Base-by-base conservation (phyloP, 495 filamentous ascomycete species). In the Aspergillus hancockii region DNA sequence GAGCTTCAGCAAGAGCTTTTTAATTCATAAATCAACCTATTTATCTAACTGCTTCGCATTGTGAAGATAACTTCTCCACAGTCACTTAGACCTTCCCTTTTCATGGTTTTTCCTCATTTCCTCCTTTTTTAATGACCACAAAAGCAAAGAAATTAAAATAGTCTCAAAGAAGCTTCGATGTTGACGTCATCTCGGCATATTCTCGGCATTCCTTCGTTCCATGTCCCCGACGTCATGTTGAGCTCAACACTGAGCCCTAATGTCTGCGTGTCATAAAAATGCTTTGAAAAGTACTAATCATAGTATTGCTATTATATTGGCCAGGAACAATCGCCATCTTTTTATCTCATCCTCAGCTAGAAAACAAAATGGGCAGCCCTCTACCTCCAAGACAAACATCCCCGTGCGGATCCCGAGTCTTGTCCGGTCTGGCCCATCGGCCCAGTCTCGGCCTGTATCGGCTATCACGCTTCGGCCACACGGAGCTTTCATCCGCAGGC, bases 401-500 rank as follows among this genome's bases (percentile, higher is more conserved):
- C 19, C 43, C 43, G 8, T 51, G 43, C 49, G 1, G 52, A 45
- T 34, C 36, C 65, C 62, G 62, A 64, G 54, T 16, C 23, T 52
- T 10, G n/a, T 40, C 65, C 62, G 60, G 60, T 58, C 62, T 58
- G 57, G 45, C 32, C 55, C 62, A 52, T 54, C 64, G 59, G 57
- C 40, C 57, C 61, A 68, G 66, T 64, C 62, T 65, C 65, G 67
- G 65, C 54, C 57, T 65, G 69, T 75, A 66, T 78, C 74, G 72
- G 74, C 55, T 73, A 75, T 59, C 25, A 49, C 16, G 18, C 43
- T 30, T 75, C 75, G 75, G 75, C 67, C 68, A 65, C 68, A 74
- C 71, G 75, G 75, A 78, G 67, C 59, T 62, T 54, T 55, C 51
- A 8, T 54, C 13, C 21, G 31, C 8, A 8, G 7, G n/a, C 41